Percentiles rank a stretch among this genome's conserved stretches.
phyloP scores from a whole-genome alignment of 331 rosid genomes.

The Rhamnella rubrinervis region DNA sequence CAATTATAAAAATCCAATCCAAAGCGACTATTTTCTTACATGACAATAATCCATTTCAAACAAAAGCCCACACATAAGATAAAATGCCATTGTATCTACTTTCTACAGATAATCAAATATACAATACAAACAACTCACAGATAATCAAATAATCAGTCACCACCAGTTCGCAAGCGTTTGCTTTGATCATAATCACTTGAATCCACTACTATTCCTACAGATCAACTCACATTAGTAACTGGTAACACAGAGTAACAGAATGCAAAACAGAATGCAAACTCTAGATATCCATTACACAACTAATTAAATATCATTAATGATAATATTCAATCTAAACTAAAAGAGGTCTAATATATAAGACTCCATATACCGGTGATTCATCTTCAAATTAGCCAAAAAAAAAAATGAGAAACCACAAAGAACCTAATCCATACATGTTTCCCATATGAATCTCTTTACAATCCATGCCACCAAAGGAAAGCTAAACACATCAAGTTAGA shows the following conservation, averaged over 20 bases:
- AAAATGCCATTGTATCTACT: too few relatives aligned
- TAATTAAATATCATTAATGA: background rate
- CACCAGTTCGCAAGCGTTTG: slow-evolving; percentile 86
- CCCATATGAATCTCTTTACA: too few relatives aligned
- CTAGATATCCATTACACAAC: background rate
- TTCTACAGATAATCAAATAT: too few relatives aligned
- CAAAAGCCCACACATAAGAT: too few relatives aligned
- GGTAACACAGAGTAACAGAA: background rate
- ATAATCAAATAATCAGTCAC: too few relatives aligned
- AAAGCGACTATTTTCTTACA: too few relatives aligned
- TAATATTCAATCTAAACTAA: background rate
- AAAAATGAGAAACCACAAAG: background rate
- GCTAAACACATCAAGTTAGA: background rate
- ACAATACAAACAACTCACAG: too few relatives aligned
- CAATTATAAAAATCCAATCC: too few relatives aligned
- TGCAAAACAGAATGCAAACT: slow-evolving; percentile 6
- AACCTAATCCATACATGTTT: background rate
- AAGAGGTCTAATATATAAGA: background rate
- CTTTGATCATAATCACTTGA: slow-evolving; percentile 78
- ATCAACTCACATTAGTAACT: slow-evolving; percentile 26
- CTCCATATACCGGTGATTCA: background rate
- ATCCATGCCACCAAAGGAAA: background rate
- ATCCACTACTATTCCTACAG: slow-evolving; percentile 79
- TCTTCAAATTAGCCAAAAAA: background rate
- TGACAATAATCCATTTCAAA: too few relatives aligned